Evolutionary conservation across 2,329 filamentous ascomycete genomes (phyloP), one percentile per base, ranked within the genome.

Genomic region (Podosphaera leucotricha): DNA sequence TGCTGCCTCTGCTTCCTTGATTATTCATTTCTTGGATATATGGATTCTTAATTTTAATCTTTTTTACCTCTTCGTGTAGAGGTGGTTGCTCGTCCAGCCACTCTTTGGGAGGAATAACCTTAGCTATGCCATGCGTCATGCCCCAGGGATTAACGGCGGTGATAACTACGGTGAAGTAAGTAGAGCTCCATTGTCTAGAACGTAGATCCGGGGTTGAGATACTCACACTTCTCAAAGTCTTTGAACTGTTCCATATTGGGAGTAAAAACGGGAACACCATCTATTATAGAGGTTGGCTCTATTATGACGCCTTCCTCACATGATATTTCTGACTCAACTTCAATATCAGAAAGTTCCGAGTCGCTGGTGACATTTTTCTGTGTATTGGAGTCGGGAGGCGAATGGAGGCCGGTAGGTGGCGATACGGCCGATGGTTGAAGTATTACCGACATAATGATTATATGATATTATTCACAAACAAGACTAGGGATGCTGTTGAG

Each of bases 81-180:
- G 72, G 66, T 15, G 82, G 81, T 33, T 90, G 75, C 21, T 75
- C 68, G 50, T 86, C 74, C 61, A 73, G 90, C 90, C 90, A 98
- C 72, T 95, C 86, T 55, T 79, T 65, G 0, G 90, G 90, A 22
- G 90, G 86, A 44, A 95, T 79, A 46, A 98, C 80, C 64, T 98
- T 95, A 57, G 95, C 76, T 54, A 98, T 94, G 30, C 90, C 90
- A 19, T 85, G 90, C 62, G 84, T 83, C 90, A 98, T 98, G 55
- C 90, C 90, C 60, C 93, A 93, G 51, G 76, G 74, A 60, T 98
- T 83, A 49, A 98, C 61, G 83, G 86, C 57, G 15, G 77, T 74
- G 68, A 41, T 41, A 21, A 78, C 73, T 78, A 47, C 30, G 41
- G 22, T 30, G n/a, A 19, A 38, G 40, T 54, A 52, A 54, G 54